Base-by-base conservation (phyloP, 1,284 basidiomycete genomes). In the Melampsora larici-populina region DNA sequence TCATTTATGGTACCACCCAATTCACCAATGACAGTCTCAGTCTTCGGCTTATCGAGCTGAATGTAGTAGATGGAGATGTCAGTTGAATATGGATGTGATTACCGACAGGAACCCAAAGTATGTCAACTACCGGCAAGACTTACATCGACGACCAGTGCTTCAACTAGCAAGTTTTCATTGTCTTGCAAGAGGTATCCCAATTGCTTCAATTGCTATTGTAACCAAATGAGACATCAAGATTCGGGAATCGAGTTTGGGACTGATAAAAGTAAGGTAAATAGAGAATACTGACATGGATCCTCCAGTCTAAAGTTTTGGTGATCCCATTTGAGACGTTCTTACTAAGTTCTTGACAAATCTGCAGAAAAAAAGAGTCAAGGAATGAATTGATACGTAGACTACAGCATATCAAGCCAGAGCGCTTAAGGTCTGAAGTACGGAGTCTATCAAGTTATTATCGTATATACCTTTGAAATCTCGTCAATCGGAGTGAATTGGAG, bases 21-120 rank as follows among this genome's bases (percentile, higher is more conserved):
- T 71, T 85, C 85, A 55, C 79, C 82, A 62, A 83, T 81, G 70
- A 81, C 79, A 40, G 82, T 82, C 79, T 86, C 85, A 79, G 82
- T 82, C 18, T 78, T 79, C 11, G 83, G 81, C 26, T 84, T 81
- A 21, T 82, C 82, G n/a, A 86, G 81, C 75, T 77, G 11, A 31
- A 33, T 36, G 9, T 24, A 4, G 7, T 46, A 3, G 63, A 49
- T 33, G 31, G 36, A 64, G 11, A 1, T 7, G 40, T 43, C 40
- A 36, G 33, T 36, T 36, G 51, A 62, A 46, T 21, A 68, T 68
- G 21, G 5, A 24, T 15, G 17, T 29, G 33, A 33, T 55, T 18
- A 55, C 17, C 2, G 24, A 18, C 3, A 55, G 51, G 24, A 24
- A 24, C 55, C 55, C 7, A 3, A 68, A 40, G 6, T 36, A 73